Conservation (phyloP, 108 stramenopile genomes). For the Seminavis robusta region DNA sequence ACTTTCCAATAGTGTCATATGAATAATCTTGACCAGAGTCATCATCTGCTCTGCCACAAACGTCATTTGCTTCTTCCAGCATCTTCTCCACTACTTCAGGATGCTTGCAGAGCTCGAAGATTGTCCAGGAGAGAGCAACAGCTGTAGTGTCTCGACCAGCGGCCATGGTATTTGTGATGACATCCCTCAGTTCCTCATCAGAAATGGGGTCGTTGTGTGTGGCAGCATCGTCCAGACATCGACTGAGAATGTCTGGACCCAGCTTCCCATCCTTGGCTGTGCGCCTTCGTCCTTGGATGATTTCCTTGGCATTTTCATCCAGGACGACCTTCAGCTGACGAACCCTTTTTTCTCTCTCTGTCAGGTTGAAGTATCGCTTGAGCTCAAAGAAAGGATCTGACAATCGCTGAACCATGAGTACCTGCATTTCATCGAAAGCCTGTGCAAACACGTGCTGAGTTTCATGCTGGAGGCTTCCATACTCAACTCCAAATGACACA, state of each 20-base stretch:
- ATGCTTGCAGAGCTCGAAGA: slow-evolving; percentile 30
- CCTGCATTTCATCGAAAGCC: slow-evolving; percentile 37
- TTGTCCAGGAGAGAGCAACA: slow-evolving; percentile 39
- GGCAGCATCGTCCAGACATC: slow-evolving; percentile 10
- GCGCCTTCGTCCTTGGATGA: too few relatives aligned
- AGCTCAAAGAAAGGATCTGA: slow-evolving; percentile 23
- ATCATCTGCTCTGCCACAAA: slow-evolving; percentile 13
- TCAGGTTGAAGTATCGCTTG: too few relatives aligned
- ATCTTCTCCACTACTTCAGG: slow-evolving; percentile 27
- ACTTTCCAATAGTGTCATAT: too few relatives aligned
- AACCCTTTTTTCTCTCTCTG: too few relatives aligned
- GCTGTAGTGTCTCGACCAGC: slow-evolving; percentile 63
- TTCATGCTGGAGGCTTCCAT: slow-evolving; percentile 21
- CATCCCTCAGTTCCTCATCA: too few relatives aligned
- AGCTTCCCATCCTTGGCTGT: too few relatives aligned
- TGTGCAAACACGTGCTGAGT: slow-evolving; percentile 19
- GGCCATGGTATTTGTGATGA: slow-evolving; percentile 48
- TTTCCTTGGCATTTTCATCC: too few relatives aligned
- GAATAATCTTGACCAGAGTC: slow-evolving; percentile 4
- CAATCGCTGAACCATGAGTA: slow-evolving; percentile 15
- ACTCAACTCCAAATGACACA: slow-evolving; percentile 39
- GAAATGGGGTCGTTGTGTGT: background rate
- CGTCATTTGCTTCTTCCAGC: slow-evolving; percentile 17
- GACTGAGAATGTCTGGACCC: too few relatives aligned
- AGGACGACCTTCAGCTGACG: too few relatives aligned